phyloP scores from a whole-genome alignment of 257 asterid species.

The Salvia miltiorrhiza region DNA sequence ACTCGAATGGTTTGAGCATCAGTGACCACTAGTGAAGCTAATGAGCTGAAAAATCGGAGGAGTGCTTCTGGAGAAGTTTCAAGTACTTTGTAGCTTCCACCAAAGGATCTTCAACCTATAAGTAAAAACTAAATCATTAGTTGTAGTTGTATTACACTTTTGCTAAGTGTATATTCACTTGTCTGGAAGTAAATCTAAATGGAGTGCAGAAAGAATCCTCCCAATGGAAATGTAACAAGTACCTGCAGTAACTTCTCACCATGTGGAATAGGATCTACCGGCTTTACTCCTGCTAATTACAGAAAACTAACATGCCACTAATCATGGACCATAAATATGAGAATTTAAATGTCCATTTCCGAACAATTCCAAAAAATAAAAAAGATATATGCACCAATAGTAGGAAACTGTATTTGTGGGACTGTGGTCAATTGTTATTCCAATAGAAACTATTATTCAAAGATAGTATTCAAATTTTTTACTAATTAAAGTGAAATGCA shows the following conservation, averaged over 20 bases:
- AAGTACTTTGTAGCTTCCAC: constrained; percentile 88
- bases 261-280: constrained; percentile 86
- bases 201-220: constrained; percentile 13
- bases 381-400: neutral
- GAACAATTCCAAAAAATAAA: neutral
- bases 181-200: neutral
- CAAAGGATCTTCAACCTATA: constrained; percentile 92
- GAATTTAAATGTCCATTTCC: neutral
- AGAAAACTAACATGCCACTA: neutral
- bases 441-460: neutral
- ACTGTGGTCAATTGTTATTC: neutral
- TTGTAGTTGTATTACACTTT: neutral
- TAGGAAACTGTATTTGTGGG: neutral
- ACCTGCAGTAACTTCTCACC: constrained; percentile 93
- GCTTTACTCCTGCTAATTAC: constrained; percentile 77
- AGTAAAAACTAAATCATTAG: constrained; percentile 9
- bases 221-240: constrained; percentile 14
- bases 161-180: neutral
- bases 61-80: constrained; percentile 92
- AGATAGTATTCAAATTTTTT: neutral
- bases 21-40: too few relatives aligned
- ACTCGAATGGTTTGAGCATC: too few relatives aligned
- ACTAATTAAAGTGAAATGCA: neutral
- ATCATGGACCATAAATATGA: neutral
- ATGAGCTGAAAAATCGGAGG: too few relatives aligned